phyloP scores from a whole-genome alignment of 1,284 basidiomycete species.

The Chalciporus sp. region DNA sequence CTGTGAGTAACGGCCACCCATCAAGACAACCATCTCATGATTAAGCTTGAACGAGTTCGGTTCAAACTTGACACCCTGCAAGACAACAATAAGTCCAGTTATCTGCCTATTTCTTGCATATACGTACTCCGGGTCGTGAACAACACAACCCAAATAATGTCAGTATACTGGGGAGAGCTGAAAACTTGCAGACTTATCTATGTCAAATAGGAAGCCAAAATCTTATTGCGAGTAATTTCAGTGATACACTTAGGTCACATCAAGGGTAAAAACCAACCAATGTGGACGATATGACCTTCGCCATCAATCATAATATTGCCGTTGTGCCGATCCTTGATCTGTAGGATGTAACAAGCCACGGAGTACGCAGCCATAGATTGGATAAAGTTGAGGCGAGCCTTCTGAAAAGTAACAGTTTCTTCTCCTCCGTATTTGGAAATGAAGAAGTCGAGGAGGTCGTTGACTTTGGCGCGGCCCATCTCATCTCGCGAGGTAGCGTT shows the following conservation, averaged over 20 bases:
- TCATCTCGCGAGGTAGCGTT: constrained; percentile 98
- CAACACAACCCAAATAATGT: constrained; percentile 18
- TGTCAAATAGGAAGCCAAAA: constrained; percentile 98
- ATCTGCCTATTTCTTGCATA: not conserved
- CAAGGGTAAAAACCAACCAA: constrained; percentile 56
- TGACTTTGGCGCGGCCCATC: constrained; percentile 98
- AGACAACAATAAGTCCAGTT: constrained; percentile 12
- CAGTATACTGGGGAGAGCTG: constrained; percentile 24
- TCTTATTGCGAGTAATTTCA: constrained; percentile 51
- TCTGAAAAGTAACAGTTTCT: constrained; percentile 90
- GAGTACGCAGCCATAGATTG: constrained; percentile 99
- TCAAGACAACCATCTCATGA: constrained; percentile 96
- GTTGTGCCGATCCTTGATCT: constrained; percentile 98
- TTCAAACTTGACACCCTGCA: constrained; percentile 94
- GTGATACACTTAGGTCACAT: constrained; percentile 1
- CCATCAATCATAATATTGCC: constrained; percentile 99
- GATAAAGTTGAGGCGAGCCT: constrained; percentile 94
- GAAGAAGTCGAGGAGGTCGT: constrained; percentile 94
- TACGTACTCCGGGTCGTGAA: constrained; percentile 67
- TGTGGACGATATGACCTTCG: constrained; percentile 93
- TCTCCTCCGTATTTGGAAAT: constrained; percentile 91
- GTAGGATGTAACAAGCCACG: constrained; percentile 96
- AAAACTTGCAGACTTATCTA: constrained; percentile 70
- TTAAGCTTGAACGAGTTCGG: constrained; percentile 97
- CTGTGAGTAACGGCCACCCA: constrained; percentile 93